Conservation (phyloP, 169 alveolate genomes). For the Plasmodium vinckei region DNA sequence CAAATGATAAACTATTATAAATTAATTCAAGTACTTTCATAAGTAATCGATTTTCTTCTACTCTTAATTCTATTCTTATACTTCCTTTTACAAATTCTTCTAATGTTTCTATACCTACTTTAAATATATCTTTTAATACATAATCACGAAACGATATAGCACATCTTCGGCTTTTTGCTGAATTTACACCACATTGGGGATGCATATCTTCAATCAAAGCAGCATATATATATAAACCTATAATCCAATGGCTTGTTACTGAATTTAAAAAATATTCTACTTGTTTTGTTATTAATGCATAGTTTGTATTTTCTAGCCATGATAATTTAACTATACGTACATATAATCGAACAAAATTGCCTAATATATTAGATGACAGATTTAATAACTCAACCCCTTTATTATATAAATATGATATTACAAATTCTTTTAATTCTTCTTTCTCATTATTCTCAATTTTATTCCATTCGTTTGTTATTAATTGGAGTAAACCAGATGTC, state of each 20-base stretch:
- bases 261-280: constrained; percentile 90
- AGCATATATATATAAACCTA: constrained; percentile 92
- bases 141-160: constrained; percentile 95
- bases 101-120: constrained; percentile 84
- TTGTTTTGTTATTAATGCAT: constrained; percentile 84
- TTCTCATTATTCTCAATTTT: constrained; percentile 89
- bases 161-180: constrained; percentile 92
- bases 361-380: constrained; percentile 91
- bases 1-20: constrained; percentile 92
- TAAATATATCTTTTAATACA: constrained; percentile 90
- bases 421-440: constrained; percentile 90
- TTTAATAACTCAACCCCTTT: constrained; percentile 93
- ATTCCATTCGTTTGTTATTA: constrained; percentile 90
- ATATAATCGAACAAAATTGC: constrained; percentile 90
- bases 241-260: constrained; percentile 94
- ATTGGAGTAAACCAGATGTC: constrained; percentile 88
- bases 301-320: constrained; percentile 90
- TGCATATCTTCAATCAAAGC: constrained; percentile 91
- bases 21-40: constrained; percentile 93
- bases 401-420: constrained; percentile 90
- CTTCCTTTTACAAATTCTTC: constrained; percentile 76
- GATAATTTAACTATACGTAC: constrained; percentile 91
- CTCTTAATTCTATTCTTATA: constrained; percentile 63
- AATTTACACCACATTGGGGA: constrained; percentile 87
- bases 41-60: constrained; percentile 76